Percentiles rank a stretch among this genome's conserved stretches.
Conservation (phyloP, 1,139 yeast genomes). For the Suhomyces bolitotheri region DNA sequence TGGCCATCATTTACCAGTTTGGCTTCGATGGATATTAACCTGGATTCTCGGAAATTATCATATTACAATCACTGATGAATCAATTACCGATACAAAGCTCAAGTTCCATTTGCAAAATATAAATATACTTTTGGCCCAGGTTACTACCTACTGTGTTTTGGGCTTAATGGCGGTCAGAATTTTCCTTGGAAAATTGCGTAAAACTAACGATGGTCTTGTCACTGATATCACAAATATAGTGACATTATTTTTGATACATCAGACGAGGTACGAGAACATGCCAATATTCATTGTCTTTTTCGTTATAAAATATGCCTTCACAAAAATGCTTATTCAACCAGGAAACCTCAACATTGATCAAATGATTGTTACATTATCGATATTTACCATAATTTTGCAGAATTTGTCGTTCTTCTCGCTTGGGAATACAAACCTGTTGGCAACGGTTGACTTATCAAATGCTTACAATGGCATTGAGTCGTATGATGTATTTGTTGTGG, state of each 20-base stretch:
- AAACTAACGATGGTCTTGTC: conserved; percentile 27
- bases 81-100: conserved; percentile 18
- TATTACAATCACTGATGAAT: conserved; percentile 7
- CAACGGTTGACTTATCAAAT: conserved; percentile 85
- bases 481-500: conserved; percentile 74
- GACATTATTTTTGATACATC: conserved; percentile 64
- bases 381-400: conserved; percentile 48
- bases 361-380: conserved; percentile 23
- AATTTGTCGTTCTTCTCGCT: conserved; percentile 79
- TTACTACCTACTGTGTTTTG: conserved; percentile 21
- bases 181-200: conserved; percentile 27
- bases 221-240: conserved; percentile 47
- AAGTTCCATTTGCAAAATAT: conserved; percentile 29
- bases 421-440: conserved; percentile 90
- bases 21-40: conserved; percentile 31
- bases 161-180: conserved; percentile 27
- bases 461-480: conserved; percentile 83
- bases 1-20: conserved; percentile 50
- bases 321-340: conserved; percentile 14
- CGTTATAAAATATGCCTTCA: conserved; percentile 32
- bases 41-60: conserved; percentile 34
- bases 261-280: conserved; percentile 65
- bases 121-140: conserved; percentile 30
- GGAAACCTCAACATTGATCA: conserved; percentile 22
- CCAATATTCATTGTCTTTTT: conserved; percentile 64